Evolutionary conservation across 257 asterid species (phyloP).

Genomic region (Verbascum thapsus): DNA sequence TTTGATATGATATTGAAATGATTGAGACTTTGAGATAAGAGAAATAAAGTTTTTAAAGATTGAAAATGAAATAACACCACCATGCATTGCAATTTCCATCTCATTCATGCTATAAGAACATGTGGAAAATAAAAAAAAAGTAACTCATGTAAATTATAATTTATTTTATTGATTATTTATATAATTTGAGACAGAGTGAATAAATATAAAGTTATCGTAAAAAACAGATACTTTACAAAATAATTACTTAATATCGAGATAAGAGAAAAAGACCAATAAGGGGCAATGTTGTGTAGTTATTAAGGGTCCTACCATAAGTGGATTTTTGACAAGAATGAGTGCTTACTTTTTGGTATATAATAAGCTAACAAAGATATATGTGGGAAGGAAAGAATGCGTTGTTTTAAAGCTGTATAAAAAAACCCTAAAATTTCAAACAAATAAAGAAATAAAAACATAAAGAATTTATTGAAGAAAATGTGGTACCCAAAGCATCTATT

Average conservation of each 20-base stretch:
- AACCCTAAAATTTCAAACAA: conserved; percentile 20
- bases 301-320: conserved; percentile 58
- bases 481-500: conserved; percentile 48
- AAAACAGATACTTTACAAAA: too few relatives aligned
- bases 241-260: conserved; percentile 4
- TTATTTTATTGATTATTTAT: too few relatives aligned
- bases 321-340: conserved; percentile 64
- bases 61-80: conserved; percentile 30
- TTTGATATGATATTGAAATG: too few relatives aligned
- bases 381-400: conserved; percentile 82
- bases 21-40: not conserved
- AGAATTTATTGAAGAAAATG: conserved; percentile 33
- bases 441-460: conserved; percentile 29
- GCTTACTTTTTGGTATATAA: conserved; percentile 66
- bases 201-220: too few relatives aligned
- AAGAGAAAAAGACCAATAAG: conserved; percentile 28
- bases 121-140: conserved; percentile 2
- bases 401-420: conserved; percentile 59
- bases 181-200: too few relatives aligned
- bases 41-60: conserved; percentile 28
- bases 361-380: conserved; percentile 46
- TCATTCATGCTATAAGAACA: conserved; percentile 40
- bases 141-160: too few relatives aligned
- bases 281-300: conserved; percentile 34
- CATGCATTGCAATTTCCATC: conserved; percentile 38